These are phyloP conservation scores for Mariannaea sp. DNA, from an alignment of 2,329 filamentous ascomycete species.

Conservation along the genomic window DNA sequence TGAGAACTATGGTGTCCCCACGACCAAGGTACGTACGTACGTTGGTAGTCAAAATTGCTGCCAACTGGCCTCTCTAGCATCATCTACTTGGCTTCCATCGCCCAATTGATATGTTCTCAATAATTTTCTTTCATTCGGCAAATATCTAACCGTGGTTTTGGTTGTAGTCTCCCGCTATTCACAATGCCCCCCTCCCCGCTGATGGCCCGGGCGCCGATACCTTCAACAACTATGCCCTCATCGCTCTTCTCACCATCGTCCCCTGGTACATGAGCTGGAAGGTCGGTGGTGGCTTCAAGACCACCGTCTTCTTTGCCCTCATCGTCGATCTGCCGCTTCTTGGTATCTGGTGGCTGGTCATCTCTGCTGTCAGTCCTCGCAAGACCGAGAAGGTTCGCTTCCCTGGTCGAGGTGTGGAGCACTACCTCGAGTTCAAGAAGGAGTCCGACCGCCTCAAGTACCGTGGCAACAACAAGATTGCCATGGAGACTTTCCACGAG, in stretches of 20 bases:
- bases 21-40: constrained; percentile 47
- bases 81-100: constrained; percentile 34
- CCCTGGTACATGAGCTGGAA: constrained; percentile 86
- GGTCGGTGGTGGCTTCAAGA: constrained; percentile 84
- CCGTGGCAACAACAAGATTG: constrained; percentile 78
- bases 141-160: not conserved
- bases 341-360: constrained; percentile 78
- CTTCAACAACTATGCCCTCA: constrained; percentile 84
- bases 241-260: constrained; percentile 69
- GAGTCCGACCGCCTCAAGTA: constrained; percentile 67
- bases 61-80: not conserved
- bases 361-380: constrained; percentile 82
- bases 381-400: constrained; percentile 90
- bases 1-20: constrained; percentile 61
- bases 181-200: constrained; percentile 91
- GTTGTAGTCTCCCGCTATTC: constrained; percentile 67
- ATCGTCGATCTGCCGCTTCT: constrained; percentile 81
- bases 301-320: constrained; percentile 83
- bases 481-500: constrained; percentile 93
- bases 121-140: too few species aligned
- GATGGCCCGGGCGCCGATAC: constrained; percentile 82
- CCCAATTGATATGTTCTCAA: constrained; percentile 16
- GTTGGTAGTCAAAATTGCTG: too few species aligned
- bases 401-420: constrained; percentile 84
- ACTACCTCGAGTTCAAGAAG: constrained; percentile 85